phyloP scores from a whole-genome alignment of 371 early-diverging fungal species.

The Actinomortierella ambigua region DNA sequence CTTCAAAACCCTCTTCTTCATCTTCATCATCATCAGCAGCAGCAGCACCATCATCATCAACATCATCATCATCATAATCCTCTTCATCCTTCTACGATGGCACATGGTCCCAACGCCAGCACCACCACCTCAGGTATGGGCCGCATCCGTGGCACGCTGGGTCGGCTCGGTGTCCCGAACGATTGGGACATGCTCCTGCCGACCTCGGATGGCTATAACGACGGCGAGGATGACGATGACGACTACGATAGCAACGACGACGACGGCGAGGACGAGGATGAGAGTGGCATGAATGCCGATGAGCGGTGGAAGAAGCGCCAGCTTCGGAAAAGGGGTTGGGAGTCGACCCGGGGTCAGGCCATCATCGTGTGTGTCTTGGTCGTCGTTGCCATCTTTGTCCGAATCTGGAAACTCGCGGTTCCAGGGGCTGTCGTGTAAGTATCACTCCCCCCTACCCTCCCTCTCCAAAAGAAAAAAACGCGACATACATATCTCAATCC shows the following conservation, averaged over 20 bases:
- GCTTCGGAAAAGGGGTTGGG: slow-evolving; percentile 20
- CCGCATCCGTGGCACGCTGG: not conserved
- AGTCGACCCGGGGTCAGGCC: slow-evolving; percentile 10
- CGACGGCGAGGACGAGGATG: slow-evolving; percentile 14
- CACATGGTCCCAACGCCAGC: slow-evolving; percentile 6
- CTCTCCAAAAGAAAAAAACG: too few species aligned
- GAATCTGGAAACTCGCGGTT: slow-evolving; percentile 38
- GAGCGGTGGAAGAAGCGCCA: slow-evolving; percentile 34
- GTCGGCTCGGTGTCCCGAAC: slow-evolving; percentile 10
- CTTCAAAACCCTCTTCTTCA: too few species aligned
- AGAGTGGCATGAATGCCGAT: slow-evolving; percentile 13
- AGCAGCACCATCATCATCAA: too few species aligned
- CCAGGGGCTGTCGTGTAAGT: slow-evolving; percentile 37
- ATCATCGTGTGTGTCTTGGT: slow-evolving; percentile 9
- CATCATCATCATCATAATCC: too few species aligned
- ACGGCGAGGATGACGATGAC: slow-evolving; percentile 6
- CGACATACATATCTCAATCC: too few species aligned
- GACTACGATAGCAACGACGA: slow-evolving; percentile 7
- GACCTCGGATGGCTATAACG: slow-evolving; percentile 16
- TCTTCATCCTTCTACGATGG: slow-evolving; percentile 7
- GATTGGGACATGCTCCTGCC: slow-evolving; percentile 35
- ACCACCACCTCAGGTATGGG: not conserved
- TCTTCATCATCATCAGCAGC: too few species aligned
- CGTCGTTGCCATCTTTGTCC: slow-evolving; percentile 17
- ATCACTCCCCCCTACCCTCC: not conserved